phyloP scores from a whole-genome alignment of 257 asterid species.

The Nyctanthes arbortristis region DNA sequence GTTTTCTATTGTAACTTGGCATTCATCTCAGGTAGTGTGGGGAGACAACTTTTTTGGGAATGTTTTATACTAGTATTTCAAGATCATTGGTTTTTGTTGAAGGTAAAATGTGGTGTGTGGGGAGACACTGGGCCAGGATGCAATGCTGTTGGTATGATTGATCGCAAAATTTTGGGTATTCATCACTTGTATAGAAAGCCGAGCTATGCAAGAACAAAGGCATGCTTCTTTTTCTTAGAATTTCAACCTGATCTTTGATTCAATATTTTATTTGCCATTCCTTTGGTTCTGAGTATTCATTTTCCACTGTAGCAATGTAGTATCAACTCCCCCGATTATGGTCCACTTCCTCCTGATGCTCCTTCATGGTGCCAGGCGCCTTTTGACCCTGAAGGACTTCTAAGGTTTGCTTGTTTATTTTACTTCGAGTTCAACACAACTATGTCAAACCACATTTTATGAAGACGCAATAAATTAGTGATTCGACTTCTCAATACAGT shows the following conservation, averaged over 20 bases:
- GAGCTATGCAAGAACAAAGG: conserved; percentile 55
- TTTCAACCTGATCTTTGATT: not conserved
- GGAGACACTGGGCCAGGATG: conserved; percentile 78
- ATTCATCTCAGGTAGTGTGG: not conserved
- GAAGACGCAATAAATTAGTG: not conserved
- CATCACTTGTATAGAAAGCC: conserved; percentile 56
- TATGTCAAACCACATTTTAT: not conserved
- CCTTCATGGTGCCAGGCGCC: conserved; percentile 84
- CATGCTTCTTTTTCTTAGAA: conserved; percentile 15
- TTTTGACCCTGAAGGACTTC: conserved; percentile 73
- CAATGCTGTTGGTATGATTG: conserved; percentile 75
- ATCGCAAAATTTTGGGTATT: conserved; percentile 60
- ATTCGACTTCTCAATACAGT: not conserved
- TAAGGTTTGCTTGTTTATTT: conserved; percentile 48
- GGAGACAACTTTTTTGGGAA: not conserved
- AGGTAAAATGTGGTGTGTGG: conserved; percentile 64
- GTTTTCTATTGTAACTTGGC: conserved; percentile 17
- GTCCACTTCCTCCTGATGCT: conserved; percentile 67
- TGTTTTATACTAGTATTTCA: not conserved
- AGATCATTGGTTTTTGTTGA: conserved; percentile 27
- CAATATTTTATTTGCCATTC: not conserved
- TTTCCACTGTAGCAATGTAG: conserved; percentile 60
- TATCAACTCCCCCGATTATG: conserved; percentile 69
- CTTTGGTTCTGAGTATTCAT: conserved; percentile 20
- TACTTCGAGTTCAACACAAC: conserved; percentile 9